phyloP scores from a whole-genome alignment of 2,329 filamentous ascomycete genomes.

The Diaporthe nobilis region DNA sequence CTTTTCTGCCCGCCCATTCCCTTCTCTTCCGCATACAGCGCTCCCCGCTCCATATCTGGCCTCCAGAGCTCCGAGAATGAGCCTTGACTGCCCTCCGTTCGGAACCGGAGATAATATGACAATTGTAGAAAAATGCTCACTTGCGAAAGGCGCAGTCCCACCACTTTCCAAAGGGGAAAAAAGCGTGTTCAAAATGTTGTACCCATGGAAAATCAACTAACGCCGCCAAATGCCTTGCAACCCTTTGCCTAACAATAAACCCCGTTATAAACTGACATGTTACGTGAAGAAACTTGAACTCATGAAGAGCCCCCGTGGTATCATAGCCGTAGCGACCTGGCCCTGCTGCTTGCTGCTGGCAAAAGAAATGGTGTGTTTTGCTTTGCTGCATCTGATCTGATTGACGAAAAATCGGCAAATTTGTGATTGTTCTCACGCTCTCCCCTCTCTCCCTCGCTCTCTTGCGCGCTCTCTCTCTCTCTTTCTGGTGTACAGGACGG shows the following conservation, averaged over 20 bases:
- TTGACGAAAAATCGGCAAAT: conserved; percentile 32
- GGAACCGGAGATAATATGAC: background rate
- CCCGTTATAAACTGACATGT: conserved; percentile 36
- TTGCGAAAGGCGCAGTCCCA: conserved; percentile 36
- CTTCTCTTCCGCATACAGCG: background rate
- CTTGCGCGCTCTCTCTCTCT: background rate
- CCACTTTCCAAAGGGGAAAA: conserved; percentile 8
- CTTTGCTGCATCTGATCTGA: conserved; percentile 34
- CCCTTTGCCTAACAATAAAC: conserved; percentile 34
- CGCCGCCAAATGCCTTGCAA: conserved; percentile 38
- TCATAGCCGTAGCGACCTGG: conserved; percentile 42
- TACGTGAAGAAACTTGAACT: conserved; percentile 40
- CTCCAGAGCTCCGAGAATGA: conserved; percentile 4
- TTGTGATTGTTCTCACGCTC: conserved; percentile 1
- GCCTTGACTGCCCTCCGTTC: conserved; percentile 7
- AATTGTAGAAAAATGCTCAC: conserved; percentile 21
- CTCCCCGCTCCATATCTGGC: conserved; percentile 17
- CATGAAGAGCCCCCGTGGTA: conserved; percentile 40
- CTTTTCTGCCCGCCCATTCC: no score
- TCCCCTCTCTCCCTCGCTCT: background rate
- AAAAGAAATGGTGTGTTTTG: conserved; percentile 33
- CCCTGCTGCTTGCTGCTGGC: conserved; percentile 38
- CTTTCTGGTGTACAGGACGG: conserved; percentile 28
- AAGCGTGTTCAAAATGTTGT: conserved; percentile 19
- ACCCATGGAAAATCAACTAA: conserved; percentile 38